Evolutionary conservation across 202 grass and related monocot genomes (phyloP), one percentile per base, ranked within the genome.

Genomic region (Zizania palustris): DNA sequence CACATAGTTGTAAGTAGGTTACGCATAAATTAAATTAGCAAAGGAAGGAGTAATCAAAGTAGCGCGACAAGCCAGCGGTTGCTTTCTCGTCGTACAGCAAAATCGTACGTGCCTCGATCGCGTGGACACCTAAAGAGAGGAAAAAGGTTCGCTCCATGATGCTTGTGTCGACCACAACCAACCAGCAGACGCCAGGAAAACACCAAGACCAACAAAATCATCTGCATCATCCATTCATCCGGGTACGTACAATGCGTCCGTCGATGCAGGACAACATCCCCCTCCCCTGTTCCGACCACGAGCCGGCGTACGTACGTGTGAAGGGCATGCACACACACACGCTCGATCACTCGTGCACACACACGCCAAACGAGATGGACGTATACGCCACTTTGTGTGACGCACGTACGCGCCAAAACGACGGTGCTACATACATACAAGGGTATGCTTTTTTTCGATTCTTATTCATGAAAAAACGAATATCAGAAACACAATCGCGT

Each of bases 151-250:
- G 9, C 11, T 16, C 36, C 40, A 54, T 54, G 16, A 54, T 54
- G 46, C 46, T 50, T 50, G 51, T 69, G 45, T 71, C 73, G 56
- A 77, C 65, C 73, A 75, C 73, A 75, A 84, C 73, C 81, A 71
- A 54, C 48, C 50, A 7, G 16, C 50, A 7, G 16, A 71, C 35
- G 45, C 45, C 65, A 77, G 14, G 13, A 10, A 44, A 76, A 53
- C 7, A 61, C n/a, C 13, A 9, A 22, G 18, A 51, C 5, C 6
- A 28, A 3, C 37, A 28, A 43, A 18, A 37, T 40, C 16, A 11
- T 50, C 28, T 28, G 28, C 28, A 28, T 28, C 28, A 28, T n/a
- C n/a, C n/a, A n/a, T n/a, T n/a, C n/a, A n/a, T n/a, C n/a, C n/a
- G n/a, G n/a, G n/a, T n/a, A n/a, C n/a, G n/a, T 9, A 11, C 62